Evolutionary conservation across 768 basidiomycete genomes (phyloP).

Genomic region (Mycena olivaceomarginata): DNA sequence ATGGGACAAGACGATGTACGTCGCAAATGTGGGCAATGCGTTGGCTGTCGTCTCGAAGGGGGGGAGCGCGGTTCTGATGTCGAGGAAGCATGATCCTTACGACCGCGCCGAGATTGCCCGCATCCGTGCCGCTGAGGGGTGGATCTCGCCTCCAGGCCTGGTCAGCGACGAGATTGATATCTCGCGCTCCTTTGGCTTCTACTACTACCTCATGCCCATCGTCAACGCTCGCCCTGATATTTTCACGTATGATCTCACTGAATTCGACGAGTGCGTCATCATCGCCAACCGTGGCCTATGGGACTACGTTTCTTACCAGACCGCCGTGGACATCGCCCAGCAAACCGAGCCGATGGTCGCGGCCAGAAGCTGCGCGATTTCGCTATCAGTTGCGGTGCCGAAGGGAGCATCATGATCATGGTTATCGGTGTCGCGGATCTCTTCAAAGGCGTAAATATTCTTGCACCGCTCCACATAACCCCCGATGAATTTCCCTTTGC

Average conservation of each 20-base stretch:
- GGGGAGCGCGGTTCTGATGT: slow-evolving; percentile 84
- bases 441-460: slow-evolving; percentile 63
- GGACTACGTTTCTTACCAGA: slow-evolving; percentile 96
- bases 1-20: slow-evolving; percentile 84
- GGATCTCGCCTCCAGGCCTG: slow-evolving; percentile 92
- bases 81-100: slow-evolving; percentile 92
- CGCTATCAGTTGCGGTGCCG: slow-evolving; percentile 96
- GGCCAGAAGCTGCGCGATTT: slow-evolving; percentile 97
- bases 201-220: slow-evolving; percentile 90
- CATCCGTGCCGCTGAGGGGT: slow-evolving; percentile 95
- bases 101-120: slow-evolving; percentile 89
- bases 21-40: slow-evolving; percentile 48
- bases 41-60: slow-evolving; percentile 86
- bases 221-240: slow-evolving; percentile 94
- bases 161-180: slow-evolving; percentile 95
- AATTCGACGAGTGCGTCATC: slow-evolving; percentile 97
- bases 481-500: not conserved
- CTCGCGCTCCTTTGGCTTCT: slow-evolving; percentile 96
- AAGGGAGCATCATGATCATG: slow-evolving; percentile 98
- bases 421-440: slow-evolving; percentile 90
- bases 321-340: slow-evolving; percentile 96
- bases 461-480: slow-evolving; percentile 31
- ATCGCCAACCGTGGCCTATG: slow-evolving; percentile 95
- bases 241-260: slow-evolving; percentile 78
- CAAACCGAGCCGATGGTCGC: slow-evolving; percentile 82